Evolutionary conservation across 2,329 filamentous ascomycete species (phyloP).

Genomic region (Fusarium sp.): DNA sequence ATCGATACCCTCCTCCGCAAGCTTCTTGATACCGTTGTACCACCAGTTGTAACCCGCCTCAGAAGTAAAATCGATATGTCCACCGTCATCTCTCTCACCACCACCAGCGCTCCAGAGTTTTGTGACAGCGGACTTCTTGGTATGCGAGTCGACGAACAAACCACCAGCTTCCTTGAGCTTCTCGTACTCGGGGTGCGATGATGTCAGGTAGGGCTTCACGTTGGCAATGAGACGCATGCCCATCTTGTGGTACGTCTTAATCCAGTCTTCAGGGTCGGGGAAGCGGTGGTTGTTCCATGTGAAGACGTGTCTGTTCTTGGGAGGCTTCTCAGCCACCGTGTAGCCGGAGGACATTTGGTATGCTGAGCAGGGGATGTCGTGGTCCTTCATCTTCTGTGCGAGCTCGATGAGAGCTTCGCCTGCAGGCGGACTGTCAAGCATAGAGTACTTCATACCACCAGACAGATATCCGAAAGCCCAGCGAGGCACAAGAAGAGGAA

Average conservation of each 20-base stretch:
- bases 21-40: conserved; percentile 73
- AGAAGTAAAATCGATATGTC: conserved; percentile 80
- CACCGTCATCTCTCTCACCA: conserved; percentile 75
- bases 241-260: conserved; percentile 69
- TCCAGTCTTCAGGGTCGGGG: conserved; percentile 73
- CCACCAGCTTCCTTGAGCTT: conserved; percentile 69
- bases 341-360: conserved; percentile 81
- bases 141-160: conserved; percentile 71
- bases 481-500: conserved; percentile 74
- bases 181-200: conserved; percentile 74
- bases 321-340: conserved; percentile 73
- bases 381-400: conserved; percentile 68
- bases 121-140: conserved; percentile 65
- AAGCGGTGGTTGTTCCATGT: conserved; percentile 78
- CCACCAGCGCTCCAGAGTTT: conserved; percentile 79
- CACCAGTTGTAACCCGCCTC: conserved; percentile 76
- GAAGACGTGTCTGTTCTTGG: conserved; percentile 76
- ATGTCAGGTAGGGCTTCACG: conserved; percentile 78
- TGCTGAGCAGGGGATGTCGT: conserved; percentile 77
- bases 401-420: conserved; percentile 71
- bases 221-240: conserved; percentile 78
- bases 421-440: conserved; percentile 63
- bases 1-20: conserved; percentile 74
- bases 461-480: conserved; percentile 81
- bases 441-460: conserved; percentile 69